These are phyloP conservation scores for Fonsecaea nubica DNA, from an alignment of 2,329 filamentous ascomycete species.

Conservation along the genomic window DNA sequence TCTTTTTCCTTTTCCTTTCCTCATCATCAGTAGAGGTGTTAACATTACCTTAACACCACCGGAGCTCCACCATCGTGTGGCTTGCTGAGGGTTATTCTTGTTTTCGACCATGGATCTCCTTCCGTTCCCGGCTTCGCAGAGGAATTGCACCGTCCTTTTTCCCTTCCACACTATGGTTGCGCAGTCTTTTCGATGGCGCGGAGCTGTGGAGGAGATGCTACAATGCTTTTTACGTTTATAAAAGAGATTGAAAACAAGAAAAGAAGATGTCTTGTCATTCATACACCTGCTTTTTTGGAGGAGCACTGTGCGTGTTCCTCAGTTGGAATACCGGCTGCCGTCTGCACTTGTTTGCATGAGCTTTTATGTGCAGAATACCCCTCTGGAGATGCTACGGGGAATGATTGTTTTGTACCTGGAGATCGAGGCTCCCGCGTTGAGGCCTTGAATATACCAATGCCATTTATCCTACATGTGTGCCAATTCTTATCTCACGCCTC, in stretches of 20 bases:
- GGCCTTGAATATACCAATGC: neutral
- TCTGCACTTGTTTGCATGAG: too few species aligned
- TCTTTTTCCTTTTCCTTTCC: constrained; percentile 48
- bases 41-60: constrained; percentile 55
- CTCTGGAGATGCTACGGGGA: too few species aligned
- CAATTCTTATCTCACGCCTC: constrained; percentile 2
- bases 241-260: constrained; percentile 8
- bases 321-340: too few species aligned
- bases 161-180: constrained; percentile 50
- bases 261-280: neutral
- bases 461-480: neutral
- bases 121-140: constrained; percentile 60
- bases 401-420: too few species aligned
- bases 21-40: constrained; percentile 61
- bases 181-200: constrained; percentile 50
- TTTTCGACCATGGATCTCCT: constrained; percentile 53
- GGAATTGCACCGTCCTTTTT: constrained; percentile 52
- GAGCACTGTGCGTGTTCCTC: neutral
- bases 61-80: constrained; percentile 55
- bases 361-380: too few species aligned
- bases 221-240: constrained; percentile 38
- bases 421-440: neutral
- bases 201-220: constrained; percentile 58
- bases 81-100: constrained; percentile 58
- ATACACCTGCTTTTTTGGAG: neutral